phyloP scores from a whole-genome alignment of 192 early-diverging fungal genomes.

The Lobosporangium transversale region DNA sequence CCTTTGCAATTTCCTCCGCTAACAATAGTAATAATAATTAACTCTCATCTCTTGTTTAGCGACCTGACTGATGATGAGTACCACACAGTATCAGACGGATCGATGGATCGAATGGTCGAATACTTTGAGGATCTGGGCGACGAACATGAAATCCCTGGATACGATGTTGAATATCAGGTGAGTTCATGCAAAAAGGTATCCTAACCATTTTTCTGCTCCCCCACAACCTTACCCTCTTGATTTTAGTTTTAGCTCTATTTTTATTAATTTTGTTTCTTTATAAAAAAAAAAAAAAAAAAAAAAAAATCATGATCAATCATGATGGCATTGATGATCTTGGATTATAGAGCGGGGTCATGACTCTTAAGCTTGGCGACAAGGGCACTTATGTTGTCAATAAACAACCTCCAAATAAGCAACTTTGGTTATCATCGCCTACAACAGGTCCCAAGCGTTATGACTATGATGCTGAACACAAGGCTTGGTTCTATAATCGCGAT shows the following conservation, averaged over 20 bases:
- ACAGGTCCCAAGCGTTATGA: constrained; percentile 92
- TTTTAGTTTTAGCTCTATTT: neutral
- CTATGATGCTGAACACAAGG: constrained; percentile 63
- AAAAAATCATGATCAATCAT: neutral
- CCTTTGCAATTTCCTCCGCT: no score
- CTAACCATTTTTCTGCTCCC: neutral
- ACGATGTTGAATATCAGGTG: constrained; percentile 85
- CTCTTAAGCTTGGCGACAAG: constrained; percentile 74
- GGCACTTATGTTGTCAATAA: constrained; percentile 98
- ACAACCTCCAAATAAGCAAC: constrained; percentile 97
- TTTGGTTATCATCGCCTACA: constrained; percentile 95
- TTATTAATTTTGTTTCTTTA: neutral
- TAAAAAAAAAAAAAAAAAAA: neutral
- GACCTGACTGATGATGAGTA: constrained; percentile 66
- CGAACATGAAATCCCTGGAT: constrained; percentile 69
- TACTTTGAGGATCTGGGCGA: constrained; percentile 84
- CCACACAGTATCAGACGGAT: constrained; percentile 64
- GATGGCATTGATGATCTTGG: neutral
- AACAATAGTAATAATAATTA: no score
- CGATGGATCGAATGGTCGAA: constrained; percentile 75
- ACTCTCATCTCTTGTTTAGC: neutral
- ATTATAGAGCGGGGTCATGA: constrained; percentile 83
- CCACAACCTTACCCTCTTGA: neutral
- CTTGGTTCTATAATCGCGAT: constrained; percentile 84
- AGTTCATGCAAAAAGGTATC: constrained; percentile 57